A percentile compares a stretch with the other conserved stretches of the same genome.
Conservation (phyloP, 345 rosid species). For the Cardamine occulta region DNA sequence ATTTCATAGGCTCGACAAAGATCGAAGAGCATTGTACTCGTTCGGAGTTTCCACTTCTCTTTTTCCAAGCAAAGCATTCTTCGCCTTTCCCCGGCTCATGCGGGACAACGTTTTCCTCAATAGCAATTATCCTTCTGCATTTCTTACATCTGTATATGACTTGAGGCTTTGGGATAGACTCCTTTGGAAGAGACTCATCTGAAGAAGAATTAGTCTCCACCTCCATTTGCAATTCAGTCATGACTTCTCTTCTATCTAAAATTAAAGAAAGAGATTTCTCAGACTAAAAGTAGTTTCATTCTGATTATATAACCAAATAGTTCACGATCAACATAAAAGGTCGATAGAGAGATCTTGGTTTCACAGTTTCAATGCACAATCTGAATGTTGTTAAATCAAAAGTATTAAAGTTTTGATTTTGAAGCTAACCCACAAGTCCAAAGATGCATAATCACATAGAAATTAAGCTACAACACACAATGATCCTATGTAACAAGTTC, state of each 20-base stretch:
- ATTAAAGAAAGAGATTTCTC: background rate
- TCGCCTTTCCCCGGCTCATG: constrained; percentile 82
- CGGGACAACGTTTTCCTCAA: constrained; percentile 63
- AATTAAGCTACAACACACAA: background rate
- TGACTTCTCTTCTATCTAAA: background rate
- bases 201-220: constrained; percentile 27
- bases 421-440: constrained; percentile 15
- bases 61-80: constrained; percentile 75
- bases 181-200: constrained; percentile 31
- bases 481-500: background rate
- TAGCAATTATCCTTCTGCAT: constrained; percentile 78
- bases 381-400: background rate
- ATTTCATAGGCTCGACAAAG: constrained; percentile 92
- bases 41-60: constrained; percentile 57
- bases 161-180: constrained; percentile 50
- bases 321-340: too few species aligned
- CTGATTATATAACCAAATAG: background rate
- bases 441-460: constrained; percentile 20
- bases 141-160: constrained; percentile 80
- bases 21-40: constrained; percentile 70
- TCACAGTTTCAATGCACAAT: background rate
- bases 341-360: background rate
- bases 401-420: constrained; percentile 1
- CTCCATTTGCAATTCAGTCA: constrained; percentile 39
- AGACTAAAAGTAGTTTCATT: constrained; percentile 2